Evolutionary conservation across 2,329 filamentous ascomycete species (phyloP).

Genomic region (Cercospora sp.): DNA sequence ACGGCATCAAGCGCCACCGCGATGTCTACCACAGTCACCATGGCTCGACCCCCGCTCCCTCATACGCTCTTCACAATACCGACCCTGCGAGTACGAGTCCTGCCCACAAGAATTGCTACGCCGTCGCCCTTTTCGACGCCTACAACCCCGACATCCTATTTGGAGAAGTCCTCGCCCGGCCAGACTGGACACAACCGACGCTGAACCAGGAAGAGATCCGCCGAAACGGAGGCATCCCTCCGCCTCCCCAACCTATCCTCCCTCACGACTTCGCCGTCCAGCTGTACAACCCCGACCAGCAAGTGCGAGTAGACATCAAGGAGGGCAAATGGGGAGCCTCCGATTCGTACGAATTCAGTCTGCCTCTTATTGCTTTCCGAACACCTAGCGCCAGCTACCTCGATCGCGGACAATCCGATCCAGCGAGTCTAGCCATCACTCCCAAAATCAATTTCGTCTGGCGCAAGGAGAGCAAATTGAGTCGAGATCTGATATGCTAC

Average conservation of each 20-base stretch:
- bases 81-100: slow-evolving; percentile 63
- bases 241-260: slow-evolving; percentile 68
- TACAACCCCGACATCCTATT: slow-evolving; percentile 79
- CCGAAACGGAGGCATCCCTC: slow-evolving; percentile 63
- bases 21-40: slow-evolving; percentile 63
- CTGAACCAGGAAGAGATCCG: slow-evolving; percentile 80
- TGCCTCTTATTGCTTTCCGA: slow-evolving; percentile 82
- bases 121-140: slow-evolving; percentile 79
- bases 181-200: slow-evolving; percentile 81
- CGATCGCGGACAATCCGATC: slow-evolving; percentile 69
- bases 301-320: slow-evolving; percentile 68
- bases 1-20: slow-evolving; percentile 54
- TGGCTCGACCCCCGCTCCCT: slow-evolving; percentile 75
- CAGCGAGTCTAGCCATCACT: slow-evolving; percentile 52
- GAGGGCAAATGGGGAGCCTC: slow-evolving; percentile 77
- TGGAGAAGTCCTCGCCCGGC: slow-evolving; percentile 79
- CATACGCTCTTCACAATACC: slow-evolving; percentile 77
- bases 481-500: slow-evolving; percentile 85
- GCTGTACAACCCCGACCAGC: slow-evolving; percentile 91
- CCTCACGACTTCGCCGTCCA: slow-evolving; percentile 80
- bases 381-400: slow-evolving; percentile 75
- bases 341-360: slow-evolving; percentile 86
- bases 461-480: slow-evolving; percentile 83
- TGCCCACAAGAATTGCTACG: slow-evolving; percentile 78
- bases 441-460: slow-evolving; percentile 83